Evolutionary conservation across 1,284 basidiomycete genomes (phyloP).

Genomic region (Malassezia japonica): DNA sequence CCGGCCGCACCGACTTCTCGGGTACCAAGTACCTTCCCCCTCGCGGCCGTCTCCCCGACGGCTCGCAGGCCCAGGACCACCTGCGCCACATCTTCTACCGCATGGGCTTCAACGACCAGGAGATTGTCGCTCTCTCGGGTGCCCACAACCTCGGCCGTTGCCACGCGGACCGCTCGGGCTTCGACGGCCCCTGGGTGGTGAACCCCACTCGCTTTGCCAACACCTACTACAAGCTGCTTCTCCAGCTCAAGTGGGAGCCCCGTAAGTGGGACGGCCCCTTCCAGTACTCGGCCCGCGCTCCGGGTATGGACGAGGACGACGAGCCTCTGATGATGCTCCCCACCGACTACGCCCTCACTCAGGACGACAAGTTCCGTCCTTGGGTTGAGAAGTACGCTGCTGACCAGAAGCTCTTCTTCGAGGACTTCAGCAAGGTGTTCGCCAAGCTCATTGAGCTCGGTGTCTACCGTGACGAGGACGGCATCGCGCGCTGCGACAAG

Average conservation of each 20-base stretch:
- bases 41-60: conserved; percentile 82
- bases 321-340: conserved; percentile 56
- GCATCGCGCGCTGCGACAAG: conserved; percentile 41
- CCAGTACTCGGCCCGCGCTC: conserved; percentile 43
- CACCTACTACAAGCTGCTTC: conserved; percentile 77
- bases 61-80: conserved; percentile 71
- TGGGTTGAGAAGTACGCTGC: conserved; percentile 51
- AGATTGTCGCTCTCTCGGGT: conserved; percentile 72
- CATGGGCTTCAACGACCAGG: conserved; percentile 70
- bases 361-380: conserved; percentile 39
- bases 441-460: conserved; percentile 48
- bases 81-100: conserved; percentile 58
- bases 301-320: conserved; percentile 46
- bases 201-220: conserved; percentile 74
- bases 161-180: conserved; percentile 56
- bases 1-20: conserved; percentile 48
- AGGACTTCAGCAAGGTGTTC: conserved; percentile 52
- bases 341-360: conserved; percentile 44
- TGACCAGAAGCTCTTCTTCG: conserved; percentile 54
- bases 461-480: conserved; percentile 44
- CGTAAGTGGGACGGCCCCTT: conserved; percentile 53
- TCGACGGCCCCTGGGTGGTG: conserved; percentile 43
- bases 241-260: conserved; percentile 65
- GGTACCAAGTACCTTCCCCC: conserved; percentile 61
- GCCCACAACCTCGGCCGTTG: conserved; percentile 92